Conservation (phyloP, 371 early-diverging fungal genomes). For the Entomophthora muscae region DNA sequence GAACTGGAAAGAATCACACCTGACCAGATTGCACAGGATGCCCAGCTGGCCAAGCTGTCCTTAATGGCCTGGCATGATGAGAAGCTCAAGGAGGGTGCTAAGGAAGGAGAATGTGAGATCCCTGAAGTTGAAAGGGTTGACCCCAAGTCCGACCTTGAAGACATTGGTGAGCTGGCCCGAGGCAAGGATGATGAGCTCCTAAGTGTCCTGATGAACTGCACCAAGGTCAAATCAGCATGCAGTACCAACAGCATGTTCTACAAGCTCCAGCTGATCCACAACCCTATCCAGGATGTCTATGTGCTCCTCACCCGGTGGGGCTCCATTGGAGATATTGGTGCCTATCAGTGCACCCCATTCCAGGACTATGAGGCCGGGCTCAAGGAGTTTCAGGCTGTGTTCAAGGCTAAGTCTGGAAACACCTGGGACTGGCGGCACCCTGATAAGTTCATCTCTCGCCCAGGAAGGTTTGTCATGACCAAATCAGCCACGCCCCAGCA, state of each 20-base stretch:
- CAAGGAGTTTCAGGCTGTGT: constrained; percentile 32
- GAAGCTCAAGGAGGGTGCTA: constrained; percentile 7
- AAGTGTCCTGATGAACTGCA: constrained; percentile 27
- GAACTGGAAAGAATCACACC: no score
- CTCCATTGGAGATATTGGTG: constrained; percentile 23
- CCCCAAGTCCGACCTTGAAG: constrained; percentile 17
- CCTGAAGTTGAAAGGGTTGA: constrained; percentile 18
- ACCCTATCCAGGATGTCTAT: constrained; percentile 31
- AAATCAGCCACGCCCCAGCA: no score
- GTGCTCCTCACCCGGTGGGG: constrained; percentile 43
- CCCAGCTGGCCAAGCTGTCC: no score
- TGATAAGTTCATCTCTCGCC: constrained; percentile 18
- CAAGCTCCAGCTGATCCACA: constrained; percentile 35
- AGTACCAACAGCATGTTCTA: constrained; percentile 28
- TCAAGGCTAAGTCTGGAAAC: constrained; percentile 35
- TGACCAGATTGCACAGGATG: no score
- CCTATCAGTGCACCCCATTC: constrained; percentile 38
- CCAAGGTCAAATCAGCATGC: constrained; percentile 18
- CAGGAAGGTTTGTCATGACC: constrained; percentile 24
- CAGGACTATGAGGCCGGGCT: constrained; percentile 24
- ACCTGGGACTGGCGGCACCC: constrained; percentile 19
- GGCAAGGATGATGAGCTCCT: constrained; percentile 19
- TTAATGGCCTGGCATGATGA: no score
- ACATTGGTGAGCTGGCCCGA: constrained; percentile 19
- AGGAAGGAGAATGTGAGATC: constrained; percentile 9